Conservation (phyloP, 2,329 filamentous ascomycete species). For the Alternaria sp. region DNA sequence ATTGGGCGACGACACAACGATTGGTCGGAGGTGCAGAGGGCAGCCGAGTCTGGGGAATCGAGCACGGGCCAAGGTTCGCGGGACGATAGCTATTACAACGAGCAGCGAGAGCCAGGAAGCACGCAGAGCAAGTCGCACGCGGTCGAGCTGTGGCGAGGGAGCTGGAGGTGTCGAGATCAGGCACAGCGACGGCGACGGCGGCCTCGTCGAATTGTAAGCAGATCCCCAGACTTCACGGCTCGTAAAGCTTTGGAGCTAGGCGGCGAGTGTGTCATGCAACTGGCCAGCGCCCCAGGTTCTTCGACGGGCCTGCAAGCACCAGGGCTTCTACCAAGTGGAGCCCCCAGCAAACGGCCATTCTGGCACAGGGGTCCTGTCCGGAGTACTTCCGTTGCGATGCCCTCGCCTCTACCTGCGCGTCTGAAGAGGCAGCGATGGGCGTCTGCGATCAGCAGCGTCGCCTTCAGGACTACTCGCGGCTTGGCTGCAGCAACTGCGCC, state of each 20-base stretch:
- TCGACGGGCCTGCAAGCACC: constrained; percentile 23
- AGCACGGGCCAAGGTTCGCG: constrained; percentile 23
- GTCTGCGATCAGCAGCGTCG: constrained; percentile 11
- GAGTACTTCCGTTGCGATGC: constrained; percentile 15
- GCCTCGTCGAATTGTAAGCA: constrained; percentile 32
- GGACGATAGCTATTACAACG: constrained; percentile 7
- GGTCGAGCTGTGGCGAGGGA: constrained; percentile 24
- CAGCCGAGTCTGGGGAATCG: constrained; percentile 18
- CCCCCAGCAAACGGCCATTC: constrained; percentile 27
- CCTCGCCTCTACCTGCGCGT: constrained; percentile 14
- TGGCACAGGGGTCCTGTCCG: constrained; percentile 26
- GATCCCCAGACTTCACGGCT: constrained; percentile 37
- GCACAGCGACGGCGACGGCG: constrained; percentile 22
- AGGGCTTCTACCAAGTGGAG: constrained; percentile 23
- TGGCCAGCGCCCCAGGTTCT: constrained; percentile 25
- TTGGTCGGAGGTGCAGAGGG: constrained; percentile 25
- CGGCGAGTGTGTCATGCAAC: constrained; percentile 31
- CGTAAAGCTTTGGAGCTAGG: constrained; percentile 18
- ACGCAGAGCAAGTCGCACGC: constrained; percentile 5
- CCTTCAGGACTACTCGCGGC: constrained; percentile 4
- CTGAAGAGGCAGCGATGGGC: constrained; percentile 12
- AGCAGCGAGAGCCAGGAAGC: not conserved
- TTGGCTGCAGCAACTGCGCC: constrained; percentile 18
- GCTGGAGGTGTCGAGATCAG: constrained; percentile 3
- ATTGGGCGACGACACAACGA: constrained; percentile 33